Conservation (phyloP, 768 basidiomycete genomes). For the Flagelloscypha sp. region DNA sequence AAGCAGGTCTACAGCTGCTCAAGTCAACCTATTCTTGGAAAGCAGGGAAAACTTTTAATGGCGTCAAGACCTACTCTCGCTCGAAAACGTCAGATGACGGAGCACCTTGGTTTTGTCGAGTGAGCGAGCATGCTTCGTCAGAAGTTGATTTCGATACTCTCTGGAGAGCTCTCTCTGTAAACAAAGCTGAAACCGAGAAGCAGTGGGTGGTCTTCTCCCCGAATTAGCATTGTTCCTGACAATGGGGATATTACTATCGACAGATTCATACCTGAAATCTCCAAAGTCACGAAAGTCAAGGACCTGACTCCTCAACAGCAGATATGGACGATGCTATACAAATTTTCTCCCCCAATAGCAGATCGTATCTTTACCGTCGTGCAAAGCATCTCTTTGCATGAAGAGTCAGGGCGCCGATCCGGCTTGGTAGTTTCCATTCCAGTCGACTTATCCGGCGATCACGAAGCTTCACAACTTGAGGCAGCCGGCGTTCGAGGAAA, state of each 20-base stretch:
- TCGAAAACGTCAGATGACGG: slow-evolving; percentile 47
- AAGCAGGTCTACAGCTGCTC: slow-evolving; percentile 46
- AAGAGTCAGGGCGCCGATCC: slow-evolving; percentile 1
- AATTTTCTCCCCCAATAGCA: slow-evolving; percentile 60
- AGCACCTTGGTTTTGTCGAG: slow-evolving; percentile 59
- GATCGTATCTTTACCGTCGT: slow-evolving; percentile 71
- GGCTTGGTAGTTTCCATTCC: slow-evolving; percentile 59
- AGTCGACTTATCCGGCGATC: slow-evolving; percentile 52
- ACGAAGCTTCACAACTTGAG: slow-evolving; percentile 52
- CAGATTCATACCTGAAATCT: slow-evolving; percentile 61
- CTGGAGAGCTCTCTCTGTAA: slow-evolving; percentile 57
- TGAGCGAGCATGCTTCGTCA: slow-evolving; percentile 55
- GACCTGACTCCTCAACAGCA: slow-evolving; percentile 53
- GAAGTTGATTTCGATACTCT: slow-evolving; percentile 68
- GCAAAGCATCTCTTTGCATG: slow-evolving; percentile 36
- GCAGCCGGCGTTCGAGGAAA: slow-evolving; percentile 57
- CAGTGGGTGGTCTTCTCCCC: slow-evolving; percentile 34
- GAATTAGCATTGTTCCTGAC: slow-evolving; percentile 1
- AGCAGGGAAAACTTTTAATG: slow-evolving; percentile 53
- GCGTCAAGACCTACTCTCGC: slow-evolving; percentile 49
- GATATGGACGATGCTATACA: slow-evolving; percentile 70
- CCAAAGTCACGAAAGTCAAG: slow-evolving; percentile 55
- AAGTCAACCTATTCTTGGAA: slow-evolving; percentile 56
- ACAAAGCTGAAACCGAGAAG: slow-evolving; percentile 64
- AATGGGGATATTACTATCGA: slow-evolving; percentile 1